Conservation (phyloP, 257 asterid genomes). For the Misopates orontium region DNA sequence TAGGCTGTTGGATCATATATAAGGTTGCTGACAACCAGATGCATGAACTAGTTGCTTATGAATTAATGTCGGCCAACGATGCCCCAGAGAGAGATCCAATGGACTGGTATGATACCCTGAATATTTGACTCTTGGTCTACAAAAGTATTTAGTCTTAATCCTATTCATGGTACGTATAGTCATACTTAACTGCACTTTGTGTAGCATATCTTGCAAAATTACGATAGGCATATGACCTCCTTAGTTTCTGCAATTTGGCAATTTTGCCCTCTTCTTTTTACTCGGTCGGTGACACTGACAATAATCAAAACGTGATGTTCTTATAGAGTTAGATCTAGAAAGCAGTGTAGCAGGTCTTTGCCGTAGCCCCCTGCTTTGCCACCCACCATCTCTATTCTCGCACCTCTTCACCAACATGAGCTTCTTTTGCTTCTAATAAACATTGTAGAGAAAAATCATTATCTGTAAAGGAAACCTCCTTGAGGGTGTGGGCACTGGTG, state of each 20-base stretch:
- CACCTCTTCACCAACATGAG: too few species aligned
- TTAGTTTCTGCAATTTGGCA: neutral
- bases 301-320: neutral
- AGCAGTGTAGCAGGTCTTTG: neutral
- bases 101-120: slow-evolving; percentile 69
- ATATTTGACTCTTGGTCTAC: neutral
- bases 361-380: neutral
- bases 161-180: neutral
- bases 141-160: neutral
- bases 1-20: slow-evolving; percentile 91
- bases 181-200: slow-evolving; percentile 1
- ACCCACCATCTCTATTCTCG: too few species aligned
- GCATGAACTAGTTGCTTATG: slow-evolving; percentile 74
- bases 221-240: neutral
- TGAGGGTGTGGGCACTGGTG: too few species aligned
- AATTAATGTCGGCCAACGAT: slow-evolving; percentile 93
- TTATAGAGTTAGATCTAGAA: neutral
- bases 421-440: too few species aligned
- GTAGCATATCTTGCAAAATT: neutral
- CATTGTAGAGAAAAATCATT: too few species aligned
- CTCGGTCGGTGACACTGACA: neutral
- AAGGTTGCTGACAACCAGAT: slow-evolving; percentile 51
- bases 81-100: slow-evolving; percentile 95
- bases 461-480: too few species aligned
- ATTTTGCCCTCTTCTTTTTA: neutral